Conservation (phyloP, 495 filamentous ascomycete genomes). For the Penicillium flavigenum region DNA sequence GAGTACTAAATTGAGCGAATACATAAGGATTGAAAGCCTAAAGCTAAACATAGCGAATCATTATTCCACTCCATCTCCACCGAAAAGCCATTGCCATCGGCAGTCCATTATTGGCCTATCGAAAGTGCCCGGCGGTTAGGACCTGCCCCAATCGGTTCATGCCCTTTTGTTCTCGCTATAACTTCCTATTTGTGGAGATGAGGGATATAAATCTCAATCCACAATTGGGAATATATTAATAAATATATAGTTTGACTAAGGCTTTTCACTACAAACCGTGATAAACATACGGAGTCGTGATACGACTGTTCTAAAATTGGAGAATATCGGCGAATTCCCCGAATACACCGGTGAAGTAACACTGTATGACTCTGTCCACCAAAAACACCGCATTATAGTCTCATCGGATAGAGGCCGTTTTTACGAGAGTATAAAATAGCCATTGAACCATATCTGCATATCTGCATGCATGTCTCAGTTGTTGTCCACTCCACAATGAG, state of each 20-base stretch:
- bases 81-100: background rate
- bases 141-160: conserved; percentile 2
- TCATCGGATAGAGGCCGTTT: background rate
- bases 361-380: background rate
- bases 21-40: background rate
- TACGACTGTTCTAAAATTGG: background rate
- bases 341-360: background rate
- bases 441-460: background rate
- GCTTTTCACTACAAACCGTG: background rate
- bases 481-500: background rate
- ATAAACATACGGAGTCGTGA: too few species aligned
- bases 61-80: background rate
- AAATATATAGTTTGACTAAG: background rate
- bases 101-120: background rate
- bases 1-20: background rate
- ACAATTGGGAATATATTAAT: too few species aligned
- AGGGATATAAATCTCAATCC: background rate
- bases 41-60: conserved; percentile 13
- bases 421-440: too few species aligned
- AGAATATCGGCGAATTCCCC: background rate
- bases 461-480: background rate
- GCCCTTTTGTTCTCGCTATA: background rate
- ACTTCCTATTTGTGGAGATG: background rate
- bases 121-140: background rate
- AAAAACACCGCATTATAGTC: background rate